Percentiles rank a stretch among this genome's conserved stretches.
Evolutionary conservation across 305 asterid genomes (phyloP).

Genomic region (Fraxinus paxiana): DNA sequence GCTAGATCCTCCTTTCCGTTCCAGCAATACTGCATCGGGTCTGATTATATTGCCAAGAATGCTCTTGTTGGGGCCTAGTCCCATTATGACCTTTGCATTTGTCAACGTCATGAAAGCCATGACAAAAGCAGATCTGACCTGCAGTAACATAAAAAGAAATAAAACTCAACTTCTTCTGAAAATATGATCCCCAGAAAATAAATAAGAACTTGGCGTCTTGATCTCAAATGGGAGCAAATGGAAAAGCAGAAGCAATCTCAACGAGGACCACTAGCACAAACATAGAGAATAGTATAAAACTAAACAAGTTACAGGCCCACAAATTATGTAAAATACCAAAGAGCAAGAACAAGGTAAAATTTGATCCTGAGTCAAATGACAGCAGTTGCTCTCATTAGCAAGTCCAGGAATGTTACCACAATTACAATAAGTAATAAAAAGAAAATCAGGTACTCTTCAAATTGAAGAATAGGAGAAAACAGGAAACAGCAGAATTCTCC

Average conservation of each 20-base stretch:
- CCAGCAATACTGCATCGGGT: constrained; percentile 68
- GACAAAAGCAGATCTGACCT: constrained; percentile 89
- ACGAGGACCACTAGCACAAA: background rate
- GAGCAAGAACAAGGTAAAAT: background rate
- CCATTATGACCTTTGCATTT: constrained; percentile 48
- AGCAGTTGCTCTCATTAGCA: background rate
- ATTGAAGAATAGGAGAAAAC: background rate
- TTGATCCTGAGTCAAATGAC: background rate
- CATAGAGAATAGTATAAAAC: background rate
- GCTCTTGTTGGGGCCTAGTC: constrained; percentile 60
- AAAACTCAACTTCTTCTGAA: background rate
- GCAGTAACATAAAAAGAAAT: constrained; percentile 17
- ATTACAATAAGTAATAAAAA: background rate
- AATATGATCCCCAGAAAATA: background rate
- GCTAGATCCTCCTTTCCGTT: constrained; percentile 72
- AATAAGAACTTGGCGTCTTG: background rate
- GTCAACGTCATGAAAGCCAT: constrained; percentile 73
- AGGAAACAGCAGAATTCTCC: background rate
- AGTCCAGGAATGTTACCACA: background rate
- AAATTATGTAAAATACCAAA: background rate
- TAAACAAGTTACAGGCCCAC: background rate
- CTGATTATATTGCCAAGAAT: constrained; percentile 80
- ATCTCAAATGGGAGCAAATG: background rate
- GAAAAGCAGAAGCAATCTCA: background rate
- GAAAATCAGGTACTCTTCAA: background rate